These are phyloP conservation scores for Claviceps monticola DNA, from an alignment of 2,329 filamentous ascomycete genomes.

Conservation along the genomic window DNA sequence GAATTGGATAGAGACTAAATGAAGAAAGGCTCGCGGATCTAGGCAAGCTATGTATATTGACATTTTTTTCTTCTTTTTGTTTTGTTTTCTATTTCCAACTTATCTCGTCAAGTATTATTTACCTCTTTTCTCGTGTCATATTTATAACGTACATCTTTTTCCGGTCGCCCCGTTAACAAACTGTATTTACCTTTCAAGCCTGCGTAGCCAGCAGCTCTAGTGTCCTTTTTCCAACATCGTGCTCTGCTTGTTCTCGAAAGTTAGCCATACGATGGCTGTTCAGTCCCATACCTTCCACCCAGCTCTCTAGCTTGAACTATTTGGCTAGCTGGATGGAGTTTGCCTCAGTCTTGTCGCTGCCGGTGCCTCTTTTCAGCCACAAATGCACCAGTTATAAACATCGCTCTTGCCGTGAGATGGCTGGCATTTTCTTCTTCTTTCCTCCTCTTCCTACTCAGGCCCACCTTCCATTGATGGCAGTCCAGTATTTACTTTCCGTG, in stretches of 20 bases:
- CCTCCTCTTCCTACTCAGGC: neutral
- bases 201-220: no score
- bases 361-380: neutral
- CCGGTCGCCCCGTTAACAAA: no score
- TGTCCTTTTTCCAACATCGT: no score
- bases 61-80: neutral
- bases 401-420: neutral
- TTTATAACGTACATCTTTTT: no score
- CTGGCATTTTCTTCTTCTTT: neutral
- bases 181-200: no score
- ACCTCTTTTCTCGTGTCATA: no score
- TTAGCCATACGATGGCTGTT: no score
- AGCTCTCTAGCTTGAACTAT: neutral
- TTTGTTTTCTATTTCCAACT: neutral
- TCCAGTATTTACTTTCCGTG: no score
- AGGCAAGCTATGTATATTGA: neutral
- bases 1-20: neutral
- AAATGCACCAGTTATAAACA: neutral
- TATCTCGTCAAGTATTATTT: no score
- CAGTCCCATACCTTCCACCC: no score
- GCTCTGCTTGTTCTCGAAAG: no score
- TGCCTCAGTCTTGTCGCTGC: neutral
- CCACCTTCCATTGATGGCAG: no score
- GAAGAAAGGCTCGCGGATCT: neutral
- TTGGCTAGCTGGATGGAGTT: neutral